Conservation (phyloP, 495 filamentous ascomycete species). For the Lindgomyces ingoldianus region DNA sequence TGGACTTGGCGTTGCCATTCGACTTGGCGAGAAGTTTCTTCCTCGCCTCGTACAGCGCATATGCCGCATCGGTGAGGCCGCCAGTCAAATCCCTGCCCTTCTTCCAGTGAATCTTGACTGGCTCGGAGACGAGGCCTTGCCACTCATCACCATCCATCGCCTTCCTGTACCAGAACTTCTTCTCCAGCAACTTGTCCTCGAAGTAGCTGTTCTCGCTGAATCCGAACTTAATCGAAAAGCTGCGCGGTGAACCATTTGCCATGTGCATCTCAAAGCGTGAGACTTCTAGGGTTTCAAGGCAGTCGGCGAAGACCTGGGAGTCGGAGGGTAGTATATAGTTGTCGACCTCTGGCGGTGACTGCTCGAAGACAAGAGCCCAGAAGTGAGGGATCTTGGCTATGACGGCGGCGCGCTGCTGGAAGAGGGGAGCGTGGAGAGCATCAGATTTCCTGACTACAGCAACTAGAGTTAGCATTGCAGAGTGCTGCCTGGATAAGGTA, state of each 20-base stretch:
- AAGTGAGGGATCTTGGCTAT: conserved; percentile 73
- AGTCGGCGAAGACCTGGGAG: conserved; percentile 62
- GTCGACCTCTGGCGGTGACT: conserved; percentile 79
- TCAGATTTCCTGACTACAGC: conserved; percentile 59
- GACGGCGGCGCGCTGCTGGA: conserved; percentile 67
- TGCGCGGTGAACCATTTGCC: conserved; percentile 62
- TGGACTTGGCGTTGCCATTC: conserved; percentile 10
- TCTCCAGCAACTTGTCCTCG: conserved; percentile 71
- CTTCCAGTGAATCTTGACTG: conserved; percentile 87
- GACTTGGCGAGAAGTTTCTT: conserved; percentile 47
- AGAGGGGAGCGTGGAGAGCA: conserved; percentile 57
- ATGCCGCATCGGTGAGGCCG: conserved; percentile 71
- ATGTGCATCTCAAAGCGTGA: conserved; percentile 72
- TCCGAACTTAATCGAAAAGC: conserved; percentile 60
- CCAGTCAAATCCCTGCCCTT: conserved; percentile 76
- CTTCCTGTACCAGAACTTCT: conserved; percentile 82
- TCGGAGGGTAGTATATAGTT: conserved; percentile 80
- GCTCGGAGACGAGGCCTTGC: conserved; percentile 76
- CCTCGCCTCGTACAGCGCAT: conserved; percentile 67
- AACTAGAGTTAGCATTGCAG: conserved; percentile 11
- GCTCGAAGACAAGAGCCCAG: conserved; percentile 85
- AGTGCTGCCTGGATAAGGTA: background rate
- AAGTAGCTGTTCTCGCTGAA: conserved; percentile 75
- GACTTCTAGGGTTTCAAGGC: conserved; percentile 65
- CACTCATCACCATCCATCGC: conserved; percentile 57